Evolutionary conservation across 1,284 basidiomycete species (phyloP), one percentile per base, ranked within the genome.

Genomic region (Ceratobasidium sp.): DNA sequence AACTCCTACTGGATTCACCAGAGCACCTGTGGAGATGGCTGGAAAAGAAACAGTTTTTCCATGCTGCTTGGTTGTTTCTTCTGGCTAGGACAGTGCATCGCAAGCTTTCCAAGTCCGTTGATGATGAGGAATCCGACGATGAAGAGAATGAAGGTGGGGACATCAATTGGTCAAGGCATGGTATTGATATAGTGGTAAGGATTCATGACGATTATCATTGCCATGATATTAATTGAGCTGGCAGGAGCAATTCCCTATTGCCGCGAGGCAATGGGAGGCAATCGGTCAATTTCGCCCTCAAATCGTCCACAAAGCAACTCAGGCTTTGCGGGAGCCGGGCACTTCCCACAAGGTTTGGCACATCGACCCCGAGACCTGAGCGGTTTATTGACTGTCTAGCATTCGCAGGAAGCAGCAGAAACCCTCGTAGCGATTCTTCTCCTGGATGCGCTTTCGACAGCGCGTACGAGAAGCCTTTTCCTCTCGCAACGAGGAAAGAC

Each of bases 241-340:
- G 15, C 82, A 94, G 93, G 90, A 90, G 71, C 92, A 94, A 85
- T 93, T 96, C 80, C 94, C 95, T 20, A 86, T 97, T 3, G 90
- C 95, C 5, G 93, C 95, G 81, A 92, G 95, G 55, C 96, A 97
- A 84, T 97, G 96, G 96, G 96, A 97, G 79, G 88, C 89, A 0
- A 90, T 97, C 15, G 89, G 92, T 0, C 94, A 94, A 80, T 95
- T 97, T 83, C 91, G 95, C 51, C 87, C 91, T 0, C 95, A 97
- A 83, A 96, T 97, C 77, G 90, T 93, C 20, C 93, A 96, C 81
- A 93, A 91, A 81, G 93, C 95, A 4, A 95, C 92, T 0, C 84
- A 94, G 39, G 92, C 91, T 18, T 86, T 97, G 13, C 90, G 94
- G 70, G 91, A 92, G 80, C 64, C 44, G 12, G 46, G 44, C n/a